Conservation (phyloP, 176 grass and related monocot genomes). For the Carex kokanica region DNA sequence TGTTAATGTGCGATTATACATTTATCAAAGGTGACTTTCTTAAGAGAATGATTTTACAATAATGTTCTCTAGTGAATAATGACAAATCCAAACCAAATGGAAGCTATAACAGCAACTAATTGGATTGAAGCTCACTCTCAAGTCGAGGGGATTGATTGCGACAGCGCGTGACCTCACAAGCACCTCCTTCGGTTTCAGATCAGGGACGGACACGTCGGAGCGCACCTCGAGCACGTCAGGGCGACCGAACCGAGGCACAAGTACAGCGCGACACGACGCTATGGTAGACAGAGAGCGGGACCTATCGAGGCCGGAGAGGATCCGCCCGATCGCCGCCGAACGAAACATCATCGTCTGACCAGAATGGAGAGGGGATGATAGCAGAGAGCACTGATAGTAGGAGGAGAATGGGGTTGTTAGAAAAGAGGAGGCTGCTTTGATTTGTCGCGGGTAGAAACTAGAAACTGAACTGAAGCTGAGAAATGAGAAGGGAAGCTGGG, state of each 20-base stretch:
- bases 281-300: conserved; percentile 33
- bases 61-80: neutral
- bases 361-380: neutral
- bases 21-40: neutral
- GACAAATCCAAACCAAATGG: neutral
- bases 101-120: neutral
- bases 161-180: conserved; percentile 84
- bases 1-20: neutral
- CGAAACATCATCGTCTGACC: conserved; percentile 5
- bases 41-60: neutral
- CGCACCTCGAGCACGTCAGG: conserved; percentile 86
- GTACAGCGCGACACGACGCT: conserved; percentile 52
- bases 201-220: conserved; percentile 50
- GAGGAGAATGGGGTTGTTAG: neutral
- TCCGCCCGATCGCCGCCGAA: conserved; percentile 29
- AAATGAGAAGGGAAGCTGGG: conserved; percentile 28
- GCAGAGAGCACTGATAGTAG: neutral
- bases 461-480: neutral
- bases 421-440: neutral
- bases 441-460: neutral
- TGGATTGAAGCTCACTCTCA: conserved; percentile 57
- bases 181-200: conserved; percentile 78
- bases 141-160: conserved; percentile 84
- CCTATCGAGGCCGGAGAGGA: conserved; percentile 18
- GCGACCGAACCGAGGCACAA: conserved; percentile 79